phyloP scores from a whole-genome alignment of 495 filamentous ascomycete species.

The Neurospora hispaniola region DNA sequence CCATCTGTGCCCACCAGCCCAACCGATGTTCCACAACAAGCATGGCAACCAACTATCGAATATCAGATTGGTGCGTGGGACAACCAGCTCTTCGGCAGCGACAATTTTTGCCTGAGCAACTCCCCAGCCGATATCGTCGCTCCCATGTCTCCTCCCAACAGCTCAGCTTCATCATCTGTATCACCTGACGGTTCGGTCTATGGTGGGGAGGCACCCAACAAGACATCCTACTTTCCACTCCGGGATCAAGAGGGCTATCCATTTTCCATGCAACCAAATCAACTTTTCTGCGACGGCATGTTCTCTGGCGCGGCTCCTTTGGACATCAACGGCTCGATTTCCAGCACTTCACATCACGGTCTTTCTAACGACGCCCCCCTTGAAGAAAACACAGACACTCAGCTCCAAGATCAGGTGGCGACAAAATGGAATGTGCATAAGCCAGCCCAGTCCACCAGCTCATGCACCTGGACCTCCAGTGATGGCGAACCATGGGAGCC shows the following conservation, averaged over 20 bases:
- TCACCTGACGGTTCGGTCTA: background rate
- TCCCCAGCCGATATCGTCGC: background rate
- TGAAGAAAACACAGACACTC: background rate
- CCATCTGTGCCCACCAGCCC: background rate
- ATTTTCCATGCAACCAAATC: background rate
- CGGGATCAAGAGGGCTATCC: background rate
- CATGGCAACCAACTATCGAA: background rate
- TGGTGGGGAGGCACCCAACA: background rate
- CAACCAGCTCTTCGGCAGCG: background rate
- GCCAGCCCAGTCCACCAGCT: background rate
- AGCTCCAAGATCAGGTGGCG: background rate
- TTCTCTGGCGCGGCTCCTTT: background rate
- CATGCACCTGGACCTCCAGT: background rate
- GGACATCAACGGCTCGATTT: background rate
- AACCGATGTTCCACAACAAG: background rate
- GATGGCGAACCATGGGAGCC: background rate
- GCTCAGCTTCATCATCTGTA: background rate
- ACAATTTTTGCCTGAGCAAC: background rate
- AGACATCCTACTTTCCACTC: background rate
- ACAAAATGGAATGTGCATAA: background rate
- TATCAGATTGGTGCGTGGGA: background rate
- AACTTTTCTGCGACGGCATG: background rate
- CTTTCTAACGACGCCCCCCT: background rate
- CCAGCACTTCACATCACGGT: background rate
- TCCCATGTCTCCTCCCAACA: slow-evolving; percentile 1